A percentile compares a stretch with the other conserved stretches of the same genome.
Conservation (phyloP, 2,329 filamentous ascomycete genomes). For the Lachnellula occidentalis region DNA sequence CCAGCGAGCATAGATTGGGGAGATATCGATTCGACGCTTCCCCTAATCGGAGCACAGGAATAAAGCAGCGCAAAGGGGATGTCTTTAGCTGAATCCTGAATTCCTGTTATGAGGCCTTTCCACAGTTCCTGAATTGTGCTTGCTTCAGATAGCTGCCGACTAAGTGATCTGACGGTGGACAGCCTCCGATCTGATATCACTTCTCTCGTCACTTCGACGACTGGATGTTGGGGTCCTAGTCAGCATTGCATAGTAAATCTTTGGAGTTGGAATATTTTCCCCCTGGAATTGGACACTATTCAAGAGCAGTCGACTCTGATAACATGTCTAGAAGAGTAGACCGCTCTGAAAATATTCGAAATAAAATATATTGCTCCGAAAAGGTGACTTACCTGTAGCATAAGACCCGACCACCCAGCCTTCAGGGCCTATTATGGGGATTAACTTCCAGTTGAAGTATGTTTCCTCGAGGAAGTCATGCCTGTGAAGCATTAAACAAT, state of each 20-base stretch:
- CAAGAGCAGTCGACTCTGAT: no score
- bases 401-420: slow-evolving; percentile 20
- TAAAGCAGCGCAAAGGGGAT: slow-evolving; percentile 31
- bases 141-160: slow-evolving; percentile 26
- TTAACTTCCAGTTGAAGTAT: slow-evolving; percentile 36
- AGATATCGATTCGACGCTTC: not conserved
- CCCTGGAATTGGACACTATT: no score
- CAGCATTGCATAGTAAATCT: no score
- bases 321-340: no score
- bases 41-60: slow-evolving; percentile 18
- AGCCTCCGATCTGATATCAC: slow-evolving; percentile 33
- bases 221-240: not conserved
- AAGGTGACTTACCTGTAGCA: slow-evolving; percentile 3
- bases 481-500: slow-evolving; percentile 28
- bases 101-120: slow-evolving; percentile 21
- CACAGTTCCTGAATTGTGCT: slow-evolving; percentile 32
- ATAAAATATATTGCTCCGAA: no score
- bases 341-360: no score
- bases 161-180: slow-evolving; percentile 33
- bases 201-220: slow-evolving; percentile 33
- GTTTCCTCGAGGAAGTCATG: slow-evolving; percentile 33
- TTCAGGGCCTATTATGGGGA: slow-evolving; percentile 36
- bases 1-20: not conserved
- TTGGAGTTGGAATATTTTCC: no score
- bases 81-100: slow-evolving; percentile 26